Evolutionary conservation across 2,329 filamentous ascomycete species (phyloP).

Genomic region (Diaporthe longicolla): DNA sequence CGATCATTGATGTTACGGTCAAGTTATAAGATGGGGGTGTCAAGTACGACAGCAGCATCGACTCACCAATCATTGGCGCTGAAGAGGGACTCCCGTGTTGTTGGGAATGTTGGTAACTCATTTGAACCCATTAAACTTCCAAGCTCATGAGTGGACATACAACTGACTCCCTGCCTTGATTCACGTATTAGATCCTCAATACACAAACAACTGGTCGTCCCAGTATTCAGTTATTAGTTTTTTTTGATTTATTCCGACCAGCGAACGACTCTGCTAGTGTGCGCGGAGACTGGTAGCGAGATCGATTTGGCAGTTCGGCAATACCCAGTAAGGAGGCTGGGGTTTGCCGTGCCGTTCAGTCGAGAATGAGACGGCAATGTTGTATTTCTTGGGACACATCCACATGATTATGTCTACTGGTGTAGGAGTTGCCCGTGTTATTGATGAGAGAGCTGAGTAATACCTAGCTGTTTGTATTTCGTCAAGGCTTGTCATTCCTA

Average conservation of each 20-base stretch:
- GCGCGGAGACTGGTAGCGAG: not conserved
- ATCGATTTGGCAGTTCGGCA: not conserved
- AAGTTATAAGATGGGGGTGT: not conserved
- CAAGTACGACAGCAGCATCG: not conserved
- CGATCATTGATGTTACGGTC: not conserved
- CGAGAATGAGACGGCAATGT: not conserved
- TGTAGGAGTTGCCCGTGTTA: not conserved
- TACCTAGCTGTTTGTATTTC: not conserved
- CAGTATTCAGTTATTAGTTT: not conserved
- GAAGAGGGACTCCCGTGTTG: not conserved
- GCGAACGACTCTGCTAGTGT: not conserved
- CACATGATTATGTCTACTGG: not conserved
- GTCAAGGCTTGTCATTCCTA: not conserved
- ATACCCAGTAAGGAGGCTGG: not conserved
- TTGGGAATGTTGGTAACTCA: not conserved
- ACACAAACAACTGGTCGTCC: not conserved
- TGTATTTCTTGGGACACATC: not conserved
- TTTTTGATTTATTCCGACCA: no score
- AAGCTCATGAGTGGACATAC: not conserved
- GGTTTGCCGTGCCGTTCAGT: not conserved
- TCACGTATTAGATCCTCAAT: not conserved
- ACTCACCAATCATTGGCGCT: no score
- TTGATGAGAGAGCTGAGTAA: not conserved
- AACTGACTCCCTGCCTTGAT: not conserved
- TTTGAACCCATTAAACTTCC: no score